Evolutionary conservation across 352 stramenopile species (phyloP).

Genomic region (Hyaloperonospora arabidopsidis): DNA sequence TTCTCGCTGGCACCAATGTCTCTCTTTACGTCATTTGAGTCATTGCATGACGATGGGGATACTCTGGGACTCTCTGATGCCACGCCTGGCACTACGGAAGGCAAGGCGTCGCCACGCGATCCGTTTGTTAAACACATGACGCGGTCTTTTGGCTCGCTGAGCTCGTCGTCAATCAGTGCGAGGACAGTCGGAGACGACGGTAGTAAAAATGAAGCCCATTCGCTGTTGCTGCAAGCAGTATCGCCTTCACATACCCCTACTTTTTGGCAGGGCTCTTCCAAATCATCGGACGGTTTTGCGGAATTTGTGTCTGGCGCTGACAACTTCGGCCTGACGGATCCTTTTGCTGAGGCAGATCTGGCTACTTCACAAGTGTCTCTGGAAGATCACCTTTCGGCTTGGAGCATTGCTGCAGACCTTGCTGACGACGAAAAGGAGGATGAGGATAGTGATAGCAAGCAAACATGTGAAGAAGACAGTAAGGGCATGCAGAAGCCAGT

Average conservation of each 20-base stretch:
- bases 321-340: conserved; percentile 18
- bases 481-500: too few relatives aligned
- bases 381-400: conserved; percentile 23
- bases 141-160: conserved; percentile 23
- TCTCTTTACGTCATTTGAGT: conserved; percentile 30
- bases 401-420: conserved; percentile 13
- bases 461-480: neutral
- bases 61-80: conserved; percentile 4
- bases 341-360: conserved; percentile 28
- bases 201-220: neutral
- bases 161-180: conserved; percentile 22
- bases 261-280: conserved; percentile 30
- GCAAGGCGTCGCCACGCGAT: conserved; percentile 6
- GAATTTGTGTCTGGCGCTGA: conserved; percentile 14
- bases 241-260: conserved; percentile 24
- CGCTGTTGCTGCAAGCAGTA: conserved; percentile 12
- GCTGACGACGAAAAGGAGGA: conserved; percentile 1
- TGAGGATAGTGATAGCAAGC: neutral
- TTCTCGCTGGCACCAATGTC: conserved; percentile 25
- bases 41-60: conserved; percentile 20
- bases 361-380: conserved; percentile 20
- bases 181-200: conserved; percentile 12
- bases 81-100: conserved; percentile 2
- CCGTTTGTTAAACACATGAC: conserved; percentile 19
- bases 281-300: conserved; percentile 14